These are phyloP conservation scores for Cryphonectria radicalis DNA, from an alignment of 2,329 filamentous ascomycete species.

Conservation along the genomic window DNA sequence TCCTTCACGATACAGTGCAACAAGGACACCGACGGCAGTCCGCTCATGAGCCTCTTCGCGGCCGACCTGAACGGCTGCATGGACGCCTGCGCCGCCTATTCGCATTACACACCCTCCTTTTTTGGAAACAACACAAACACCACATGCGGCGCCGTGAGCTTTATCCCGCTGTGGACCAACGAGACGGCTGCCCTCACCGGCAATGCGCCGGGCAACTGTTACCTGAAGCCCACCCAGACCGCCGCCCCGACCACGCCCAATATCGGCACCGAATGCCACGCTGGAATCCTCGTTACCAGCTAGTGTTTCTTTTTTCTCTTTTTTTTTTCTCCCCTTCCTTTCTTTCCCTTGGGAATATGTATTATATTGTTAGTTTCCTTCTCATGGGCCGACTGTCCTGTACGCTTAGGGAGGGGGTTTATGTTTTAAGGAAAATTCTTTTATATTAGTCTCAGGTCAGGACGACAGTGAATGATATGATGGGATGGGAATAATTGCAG, in stretches of 20 bases:
- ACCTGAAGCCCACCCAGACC: slow-evolving; percentile 43
- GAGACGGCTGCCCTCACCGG: slow-evolving; percentile 39
- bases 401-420: background rate
- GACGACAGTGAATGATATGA: background rate
- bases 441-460: background rate
- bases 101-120: slow-evolving; percentile 37
- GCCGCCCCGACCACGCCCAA: slow-evolving; percentile 41
- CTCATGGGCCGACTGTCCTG: background rate
- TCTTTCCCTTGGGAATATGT: background rate
- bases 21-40: slow-evolving; percentile 43
- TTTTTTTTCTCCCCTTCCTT: too few species aligned
- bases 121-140: slow-evolving; percentile 38
- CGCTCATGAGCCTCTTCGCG: slow-evolving; percentile 48
- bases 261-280: slow-evolving; percentile 43
- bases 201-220: slow-evolving; percentile 50
- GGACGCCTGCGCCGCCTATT: slow-evolving; percentile 51
- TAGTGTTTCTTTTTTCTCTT: background rate
- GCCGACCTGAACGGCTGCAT: slow-evolving; percentile 50
- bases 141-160: slow-evolving; percentile 46
- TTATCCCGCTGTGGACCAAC: slow-evolving; percentile 49
- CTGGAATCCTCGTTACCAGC: slow-evolving; percentile 36
- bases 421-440: background rate
- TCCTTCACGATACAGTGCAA: slow-evolving; percentile 51
- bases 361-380: background rate
- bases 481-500: background rate